These are phyloP conservation scores for Lasiodiplodia citricola DNA, from an alignment of 2,329 filamentous ascomycete species.

Conservation along the genomic window DNA sequence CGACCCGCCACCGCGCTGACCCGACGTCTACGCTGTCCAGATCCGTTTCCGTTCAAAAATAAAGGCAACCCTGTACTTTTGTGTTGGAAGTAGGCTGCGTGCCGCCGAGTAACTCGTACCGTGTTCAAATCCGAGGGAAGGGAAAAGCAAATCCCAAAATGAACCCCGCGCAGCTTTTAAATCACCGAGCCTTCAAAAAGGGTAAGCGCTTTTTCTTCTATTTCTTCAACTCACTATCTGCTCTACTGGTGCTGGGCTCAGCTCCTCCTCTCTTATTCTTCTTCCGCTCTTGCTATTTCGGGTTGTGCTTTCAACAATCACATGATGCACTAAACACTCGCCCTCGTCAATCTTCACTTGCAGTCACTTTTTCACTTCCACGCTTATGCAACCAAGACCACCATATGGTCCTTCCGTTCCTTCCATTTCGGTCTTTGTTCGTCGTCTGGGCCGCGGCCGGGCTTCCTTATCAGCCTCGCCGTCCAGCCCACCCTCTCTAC, in stretches of 20 bases:
- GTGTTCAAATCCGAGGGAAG: too few species aligned
- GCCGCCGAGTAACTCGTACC: not conserved
- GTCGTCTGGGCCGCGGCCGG: not conserved
- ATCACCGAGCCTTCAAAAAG: slow-evolving; percentile 46
- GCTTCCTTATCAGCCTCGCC: not conserved
- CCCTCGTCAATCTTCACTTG: not conserved
- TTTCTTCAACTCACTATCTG: not conserved
- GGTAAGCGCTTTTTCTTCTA: slow-evolving; percentile 30
- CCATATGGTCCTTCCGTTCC: not conserved
- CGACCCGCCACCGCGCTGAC: slow-evolving; percentile 18
- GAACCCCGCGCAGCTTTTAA: slow-evolving; percentile 43
- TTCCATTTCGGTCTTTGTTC: too few species aligned
- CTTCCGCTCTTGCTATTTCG: not conserved
- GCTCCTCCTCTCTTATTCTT: not conserved
- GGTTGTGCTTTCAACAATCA: not conserved
- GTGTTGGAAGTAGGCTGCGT: not conserved
- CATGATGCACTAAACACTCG: not conserved
- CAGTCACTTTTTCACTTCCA: not conserved
- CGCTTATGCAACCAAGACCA: not conserved
- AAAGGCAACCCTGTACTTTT: too few species aligned
- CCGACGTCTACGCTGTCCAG: not conserved
- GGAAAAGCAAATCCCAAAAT: slow-evolving; percentile 29
- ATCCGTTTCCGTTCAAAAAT: not conserved
- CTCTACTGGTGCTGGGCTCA: not conserved
- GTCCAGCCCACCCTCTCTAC: not conserved